These are phyloP conservation scores for Rhodotorula sp. DNA, from an alignment of 1,284 basidiomycete species.

Conservation along the genomic window DNA sequence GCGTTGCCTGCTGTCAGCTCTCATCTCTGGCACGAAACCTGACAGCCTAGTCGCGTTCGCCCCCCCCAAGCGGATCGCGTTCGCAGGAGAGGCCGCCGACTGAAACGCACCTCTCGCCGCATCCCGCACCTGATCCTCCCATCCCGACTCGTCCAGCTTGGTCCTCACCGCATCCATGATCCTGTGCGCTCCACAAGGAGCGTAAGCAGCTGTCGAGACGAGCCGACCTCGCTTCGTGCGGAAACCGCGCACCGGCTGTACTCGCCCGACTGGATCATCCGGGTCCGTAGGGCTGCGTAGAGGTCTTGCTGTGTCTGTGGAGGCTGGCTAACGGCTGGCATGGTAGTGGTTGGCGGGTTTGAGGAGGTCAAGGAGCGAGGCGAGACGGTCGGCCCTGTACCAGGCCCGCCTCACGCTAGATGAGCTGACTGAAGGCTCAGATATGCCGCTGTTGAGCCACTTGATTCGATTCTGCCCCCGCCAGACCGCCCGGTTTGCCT, in stretches of 20 bases:
- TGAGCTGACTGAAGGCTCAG: no score
- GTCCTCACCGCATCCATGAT: slow-evolving; percentile 23
- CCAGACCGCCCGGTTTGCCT: no score
- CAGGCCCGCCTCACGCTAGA: no score
- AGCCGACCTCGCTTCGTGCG: not conserved
- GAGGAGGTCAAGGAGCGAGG: no score
- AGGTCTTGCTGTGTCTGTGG: slow-evolving; percentile 17
- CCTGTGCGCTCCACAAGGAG: not conserved
- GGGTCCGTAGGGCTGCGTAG: slow-evolving; percentile 17
- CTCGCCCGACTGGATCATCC: slow-evolving; percentile 36
- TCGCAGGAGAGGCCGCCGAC: no score
- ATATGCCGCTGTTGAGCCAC: no score
- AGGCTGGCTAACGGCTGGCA: not conserved
- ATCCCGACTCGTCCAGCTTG: slow-evolving; percentile 14
- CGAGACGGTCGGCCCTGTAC: not conserved
- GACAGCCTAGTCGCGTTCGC: no score
- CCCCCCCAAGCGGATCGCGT: no score
- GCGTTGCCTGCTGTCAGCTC: not conserved
- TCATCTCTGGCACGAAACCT: not conserved
- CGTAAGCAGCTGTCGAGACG: not conserved
- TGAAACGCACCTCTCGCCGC: slow-evolving; percentile 25
- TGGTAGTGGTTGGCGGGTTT: not conserved
- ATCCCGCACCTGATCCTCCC: slow-evolving; percentile 32
- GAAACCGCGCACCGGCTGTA: slow-evolving; percentile 19
- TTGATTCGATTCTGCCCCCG: no score